Evolutionary conservation across 1,284 basidiomycete genomes (phyloP).

Genomic region (Austroboletus niveus): DNA sequence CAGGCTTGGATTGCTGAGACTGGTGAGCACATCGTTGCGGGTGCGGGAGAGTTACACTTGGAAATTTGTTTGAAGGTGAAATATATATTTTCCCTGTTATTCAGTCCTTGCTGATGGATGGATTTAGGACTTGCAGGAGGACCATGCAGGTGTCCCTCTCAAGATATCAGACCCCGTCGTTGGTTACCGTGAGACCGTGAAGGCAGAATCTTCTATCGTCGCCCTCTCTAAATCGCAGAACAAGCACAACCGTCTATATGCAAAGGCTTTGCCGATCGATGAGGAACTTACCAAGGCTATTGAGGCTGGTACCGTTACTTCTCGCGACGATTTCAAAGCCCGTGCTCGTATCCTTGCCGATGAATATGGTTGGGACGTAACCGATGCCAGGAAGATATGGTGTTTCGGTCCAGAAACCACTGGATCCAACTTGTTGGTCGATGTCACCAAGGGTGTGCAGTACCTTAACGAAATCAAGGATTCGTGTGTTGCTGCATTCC

Average conservation of each 20-base stretch:
- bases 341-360: conserved; percentile 97
- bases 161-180: conserved; percentile 99
- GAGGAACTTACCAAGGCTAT: conserved; percentile 96
- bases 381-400: conserved; percentile 99
- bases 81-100: neutral
- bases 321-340: conserved; percentile 97
- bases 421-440: conserved; percentile 95
- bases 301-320: conserved; percentile 81
- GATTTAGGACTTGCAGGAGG: conserved; percentile 88
- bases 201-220: conserved; percentile 92
- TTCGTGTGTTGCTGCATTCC: conserved; percentile 98
- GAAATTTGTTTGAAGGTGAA: conserved; percentile 97
- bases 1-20: conserved; percentile 92
- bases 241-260: conserved; percentile 99
- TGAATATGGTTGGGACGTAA: conserved; percentile 98
- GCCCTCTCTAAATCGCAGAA: conserved; percentile 99
- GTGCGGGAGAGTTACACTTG: conserved; percentile 98
- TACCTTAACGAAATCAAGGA: conserved; percentile 99
- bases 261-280: conserved; percentile 89
- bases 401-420: conserved; percentile 99
- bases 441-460: conserved; percentile 99
- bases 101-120: neutral
- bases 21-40: conserved; percentile 98
- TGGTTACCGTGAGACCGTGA: conserved; percentile 97
- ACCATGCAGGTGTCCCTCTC: conserved; percentile 98